Conservation (phyloP, 1,284 basidiomycete species). For the Butyriboletus appendiculatus region DNA sequence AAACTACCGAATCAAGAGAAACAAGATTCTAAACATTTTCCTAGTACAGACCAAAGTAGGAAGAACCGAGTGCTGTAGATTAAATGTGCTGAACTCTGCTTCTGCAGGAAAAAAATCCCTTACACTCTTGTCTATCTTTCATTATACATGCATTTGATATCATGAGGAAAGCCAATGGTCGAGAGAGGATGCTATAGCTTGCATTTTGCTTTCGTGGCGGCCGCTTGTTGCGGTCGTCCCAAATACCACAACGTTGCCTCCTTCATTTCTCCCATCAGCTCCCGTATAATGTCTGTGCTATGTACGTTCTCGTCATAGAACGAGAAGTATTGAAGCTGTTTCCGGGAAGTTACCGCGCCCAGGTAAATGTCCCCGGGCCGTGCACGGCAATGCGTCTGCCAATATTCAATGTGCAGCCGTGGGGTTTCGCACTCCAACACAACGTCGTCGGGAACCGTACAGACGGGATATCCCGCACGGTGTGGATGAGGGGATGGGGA, state of each 20-base stretch:
- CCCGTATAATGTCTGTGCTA: constrained; percentile 7
- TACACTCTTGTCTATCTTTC: not conserved
- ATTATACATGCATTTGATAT: not conserved
- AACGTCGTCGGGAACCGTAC: not conserved
- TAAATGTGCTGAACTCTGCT: not conserved
- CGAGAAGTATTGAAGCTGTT: constrained; percentile 16
- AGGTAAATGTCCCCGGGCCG: constrained; percentile 13
- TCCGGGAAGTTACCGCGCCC: constrained; percentile 7
- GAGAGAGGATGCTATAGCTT: not conserved
- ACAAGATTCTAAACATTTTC: no score
- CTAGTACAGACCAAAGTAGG: not conserved
- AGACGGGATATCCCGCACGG: constrained; percentile 14
- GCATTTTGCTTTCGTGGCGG: not conserved
- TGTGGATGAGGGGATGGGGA: constrained; percentile 1
- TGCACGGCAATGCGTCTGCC: constrained; percentile 1
- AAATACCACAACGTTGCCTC: constrained; percentile 24
- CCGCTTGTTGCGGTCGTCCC: constrained; percentile 10
- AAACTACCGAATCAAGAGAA: no score
- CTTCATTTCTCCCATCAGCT: constrained; percentile 22
- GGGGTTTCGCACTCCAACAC: constrained; percentile 1
- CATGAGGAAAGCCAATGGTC: not conserved
- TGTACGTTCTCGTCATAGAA: constrained; percentile 19
- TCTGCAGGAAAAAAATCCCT: not conserved
- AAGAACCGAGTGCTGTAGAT: not conserved
- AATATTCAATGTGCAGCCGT: constrained; percentile 3